These are phyloP conservation scores for Colletotrichum orchidophilum DNA, from an alignment of 2,329 filamentous ascomycete species.

Conservation along the genomic window DNA sequence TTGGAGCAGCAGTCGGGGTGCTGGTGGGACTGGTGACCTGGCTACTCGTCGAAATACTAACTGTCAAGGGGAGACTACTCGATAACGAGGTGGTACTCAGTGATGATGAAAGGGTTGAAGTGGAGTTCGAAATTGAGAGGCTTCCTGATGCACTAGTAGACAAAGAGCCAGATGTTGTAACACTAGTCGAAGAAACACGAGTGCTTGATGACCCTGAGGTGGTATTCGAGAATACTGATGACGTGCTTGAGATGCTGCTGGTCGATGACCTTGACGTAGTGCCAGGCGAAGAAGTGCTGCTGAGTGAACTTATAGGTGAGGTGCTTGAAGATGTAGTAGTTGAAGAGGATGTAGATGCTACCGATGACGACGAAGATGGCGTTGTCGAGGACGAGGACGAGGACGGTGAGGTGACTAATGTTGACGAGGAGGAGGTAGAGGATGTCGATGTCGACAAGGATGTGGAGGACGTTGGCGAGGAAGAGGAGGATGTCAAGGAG, in stretches of 20 bases:
- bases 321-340: background rate
- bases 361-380: no score
- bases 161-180: background rate
- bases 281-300: background rate
- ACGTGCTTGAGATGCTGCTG: background rate
- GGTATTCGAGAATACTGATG: background rate
- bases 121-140: background rate
- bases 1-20: background rate
- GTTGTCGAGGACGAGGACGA: background rate
- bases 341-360: no score
- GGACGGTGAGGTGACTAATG: background rate
- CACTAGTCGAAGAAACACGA: background rate
- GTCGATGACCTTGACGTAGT: background rate
- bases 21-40: background rate
- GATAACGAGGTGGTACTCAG: background rate
- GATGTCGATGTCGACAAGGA: background rate
- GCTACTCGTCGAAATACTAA: background rate
- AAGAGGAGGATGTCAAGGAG: background rate
- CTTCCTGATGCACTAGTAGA: background rate
- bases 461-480: background rate
- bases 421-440: background rate
- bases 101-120: background rate
- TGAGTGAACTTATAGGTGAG: background rate
- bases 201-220: background rate
- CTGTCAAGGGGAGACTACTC: background rate